Evolutionary conservation across 1,139 yeast species (phyloP).

Genomic region (Suhomyces yuchorum): DNA sequence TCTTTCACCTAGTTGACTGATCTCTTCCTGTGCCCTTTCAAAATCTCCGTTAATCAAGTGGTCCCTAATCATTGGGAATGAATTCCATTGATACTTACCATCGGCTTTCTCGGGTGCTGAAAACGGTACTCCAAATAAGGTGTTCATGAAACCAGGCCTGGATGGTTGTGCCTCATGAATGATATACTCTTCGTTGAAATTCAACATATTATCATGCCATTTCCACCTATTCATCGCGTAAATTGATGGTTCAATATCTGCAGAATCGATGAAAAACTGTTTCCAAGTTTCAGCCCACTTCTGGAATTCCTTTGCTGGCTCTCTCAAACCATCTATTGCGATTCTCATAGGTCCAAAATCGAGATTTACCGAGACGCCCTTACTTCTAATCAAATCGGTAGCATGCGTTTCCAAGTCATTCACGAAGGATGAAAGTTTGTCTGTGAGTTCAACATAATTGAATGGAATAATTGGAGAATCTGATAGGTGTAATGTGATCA

Average conservation of each 20-base stretch:
- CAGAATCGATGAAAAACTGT: constrained; percentile 33
- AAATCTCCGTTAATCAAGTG: constrained; percentile 53
- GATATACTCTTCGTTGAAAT: constrained; percentile 56
- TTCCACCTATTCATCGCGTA: constrained; percentile 72
- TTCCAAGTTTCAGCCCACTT: constrained; percentile 61
- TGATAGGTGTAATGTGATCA: constrained; percentile 54
- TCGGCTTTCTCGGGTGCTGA: constrained; percentile 48
- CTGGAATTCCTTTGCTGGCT: constrained; percentile 30
- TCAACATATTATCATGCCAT: constrained; percentile 70
- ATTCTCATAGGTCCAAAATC: constrained; percentile 30
- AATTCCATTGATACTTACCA: constrained; percentile 53
- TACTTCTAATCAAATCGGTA: constrained; percentile 18
- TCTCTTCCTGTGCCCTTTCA: constrained; percentile 57
- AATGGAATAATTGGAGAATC: constrained; percentile 82
- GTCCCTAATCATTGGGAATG: constrained; percentile 78
- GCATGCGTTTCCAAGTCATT: constrained; percentile 53
- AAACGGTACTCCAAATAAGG: constrained; percentile 69
- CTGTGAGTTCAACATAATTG: constrained; percentile 53
- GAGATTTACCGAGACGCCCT: constrained; percentile 19
- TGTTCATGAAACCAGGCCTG: constrained; percentile 70
- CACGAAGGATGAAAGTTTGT: constrained; percentile 44
- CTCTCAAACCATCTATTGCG: constrained; percentile 28
- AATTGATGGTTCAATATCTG: constrained; percentile 66
- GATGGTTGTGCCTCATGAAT: constrained; percentile 29
- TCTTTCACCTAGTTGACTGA: constrained; percentile 48